phyloP scores from a whole-genome alignment of 257 asterid genomes.

The Fraxinus cuspidata region DNA sequence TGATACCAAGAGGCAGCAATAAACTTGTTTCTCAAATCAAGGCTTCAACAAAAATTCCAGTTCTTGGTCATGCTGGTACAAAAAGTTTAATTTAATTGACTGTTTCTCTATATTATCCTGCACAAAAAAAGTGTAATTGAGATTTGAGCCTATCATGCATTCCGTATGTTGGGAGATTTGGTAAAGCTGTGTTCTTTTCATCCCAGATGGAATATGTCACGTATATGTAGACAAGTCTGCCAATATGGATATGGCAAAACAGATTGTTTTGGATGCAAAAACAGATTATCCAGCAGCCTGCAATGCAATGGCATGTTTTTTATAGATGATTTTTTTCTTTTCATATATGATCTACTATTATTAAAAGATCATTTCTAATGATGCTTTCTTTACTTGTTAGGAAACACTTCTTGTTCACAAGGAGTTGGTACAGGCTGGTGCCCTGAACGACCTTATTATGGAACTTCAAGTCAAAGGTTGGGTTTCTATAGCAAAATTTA shows the following conservation, averaged over 20 bases:
- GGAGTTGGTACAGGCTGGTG: constrained; percentile 51
- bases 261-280: constrained; percentile 64
- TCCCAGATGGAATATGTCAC: constrained; percentile 83
- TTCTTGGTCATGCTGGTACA: constrained; percentile 88
- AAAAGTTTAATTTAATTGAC: neutral
- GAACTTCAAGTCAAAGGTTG: constrained; percentile 73
- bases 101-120: neutral
- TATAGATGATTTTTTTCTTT: constrained; percentile 5
- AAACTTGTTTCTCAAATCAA: constrained; percentile 87
- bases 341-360: neutral
- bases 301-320: constrained; percentile 68
- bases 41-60: constrained; percentile 78
- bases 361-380: neutral
- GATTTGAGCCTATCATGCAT: neutral
- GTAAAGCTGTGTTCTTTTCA: constrained; percentile 20
- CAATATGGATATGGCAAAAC: constrained; percentile 69
- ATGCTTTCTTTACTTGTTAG: constrained; percentile 33
- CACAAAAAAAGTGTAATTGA: neutral
- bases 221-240: constrained; percentile 74
- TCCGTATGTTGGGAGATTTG: neutral
- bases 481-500: neutral
- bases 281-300: constrained; percentile 90
- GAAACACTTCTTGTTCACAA: constrained; percentile 79
- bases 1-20: constrained; percentile 92
- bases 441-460: constrained; percentile 53